Base-by-base conservation (phyloP, 2,329 filamentous ascomycete species). In the Raffaelea deltoideospora region DNA sequence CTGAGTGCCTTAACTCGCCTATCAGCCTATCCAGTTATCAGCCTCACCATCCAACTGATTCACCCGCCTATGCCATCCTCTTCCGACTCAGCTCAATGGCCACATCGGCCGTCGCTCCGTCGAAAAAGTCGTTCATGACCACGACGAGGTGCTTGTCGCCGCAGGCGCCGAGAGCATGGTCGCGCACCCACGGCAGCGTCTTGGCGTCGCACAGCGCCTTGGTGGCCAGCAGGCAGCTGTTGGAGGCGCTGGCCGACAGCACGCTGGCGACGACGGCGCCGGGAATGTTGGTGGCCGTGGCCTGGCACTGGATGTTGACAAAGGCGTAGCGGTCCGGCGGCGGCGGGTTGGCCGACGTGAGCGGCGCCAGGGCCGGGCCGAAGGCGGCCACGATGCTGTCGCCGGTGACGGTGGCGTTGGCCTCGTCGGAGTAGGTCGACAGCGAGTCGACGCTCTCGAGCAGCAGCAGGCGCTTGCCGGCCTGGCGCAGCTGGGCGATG, bases 111-210 rank as follows among this genome's bases (percentile, higher is more conserved):
- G 63, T 67, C 18, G 54, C 64, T 0, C 64, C 64, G 44, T 67
- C 64, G 32, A 68, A 56, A 42, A 66, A 69, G 40, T 69, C 65
- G 51, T 69, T 67, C 52, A 68, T 55, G 15, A 64, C 50, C 3
- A 67, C 60, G 1, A 67, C 54, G 3, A 60, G 47, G 33, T 59
- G 50, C n/a, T 60, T 56, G 10, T 47, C 43, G 32, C 48, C 49
- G 37, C 65, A 53, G n/a, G 49, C 48, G 30, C 45, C 49, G 15
- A 58, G 46, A 2, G 52, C 54, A 38, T 68, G 61, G 5, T 56
- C 53, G 33, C 53, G 50, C 39, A 66, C 52, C 57, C 65, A 57
- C 7, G 63, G 63, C 46, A 67, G 42, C 5, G 62, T 64, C 52
- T 65, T 63, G n/a, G 43, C 42, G 48, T 67, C 63, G 42, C 60